Evolutionary conservation across 345 rosid genomes (phyloP), one percentile per base, ranked within the genome.

Genomic region (Microcos paniculata): DNA sequence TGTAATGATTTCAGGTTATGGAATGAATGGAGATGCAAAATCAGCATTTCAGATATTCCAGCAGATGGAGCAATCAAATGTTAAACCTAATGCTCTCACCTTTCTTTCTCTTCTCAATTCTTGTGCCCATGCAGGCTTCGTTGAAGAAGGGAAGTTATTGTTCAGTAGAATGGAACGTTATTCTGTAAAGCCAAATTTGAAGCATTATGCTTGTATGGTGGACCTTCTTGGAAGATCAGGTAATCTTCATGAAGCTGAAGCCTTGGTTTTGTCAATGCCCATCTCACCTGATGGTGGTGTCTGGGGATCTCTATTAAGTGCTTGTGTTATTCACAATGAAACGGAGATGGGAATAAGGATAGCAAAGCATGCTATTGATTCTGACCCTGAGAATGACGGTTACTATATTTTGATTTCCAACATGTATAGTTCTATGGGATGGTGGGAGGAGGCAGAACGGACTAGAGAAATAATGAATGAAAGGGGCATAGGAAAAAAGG

Each of bases 171-270:
- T 88, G 94, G 73, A 87, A 7, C 42, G 68, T 40, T 79, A 86
- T 81, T 78, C 79, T 26, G 30, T 87, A 71, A 82, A 83, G 78
- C 92, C 96, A 0, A 84, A 70, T 72, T 53, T 91, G 77, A 91
- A 91, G 82, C 94, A 91, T 80, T 91, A 87, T 84, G 80, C 96
- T 70, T 89, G 94, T 72, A 75, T 88, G 43, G 88, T 86, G 63
- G 92, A 91, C 84, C 89, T 89, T 77, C 86, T 91, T 33, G 87
- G 92, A 58, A 83, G 90, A 85, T 87, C 92, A 46, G 94, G 94
- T 74, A 73, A 86, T 57, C 75, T 91, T 66, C 78, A 83, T 38
- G 92, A 85, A 77, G 93, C 92, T 58, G 94, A 91, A 82, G 82
- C 82, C 63, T 55, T 86, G 71, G 88, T 89, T 35, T 61, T 81